phyloP scores from a whole-genome alignment of 805 yeast genomes.

The Lipomyces anomalus region DNA sequence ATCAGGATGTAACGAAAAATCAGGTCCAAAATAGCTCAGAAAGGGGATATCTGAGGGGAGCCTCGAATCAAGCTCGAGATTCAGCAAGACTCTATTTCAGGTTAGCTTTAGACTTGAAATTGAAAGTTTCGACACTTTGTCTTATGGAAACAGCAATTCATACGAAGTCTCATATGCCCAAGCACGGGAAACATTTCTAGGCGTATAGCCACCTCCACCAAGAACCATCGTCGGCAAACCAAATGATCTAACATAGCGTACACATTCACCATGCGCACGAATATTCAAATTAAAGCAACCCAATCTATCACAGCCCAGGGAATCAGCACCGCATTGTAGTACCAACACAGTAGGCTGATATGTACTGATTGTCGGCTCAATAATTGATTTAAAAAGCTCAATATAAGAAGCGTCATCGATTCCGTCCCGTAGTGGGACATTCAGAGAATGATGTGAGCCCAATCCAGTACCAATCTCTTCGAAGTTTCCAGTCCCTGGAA shows the following conservation, averaged over 20 bases:
- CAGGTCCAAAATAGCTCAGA: slow-evolving; percentile 82
- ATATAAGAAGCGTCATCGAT: slow-evolving; percentile 80
- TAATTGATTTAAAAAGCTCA: slow-evolving; percentile 59
- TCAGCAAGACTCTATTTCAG: slow-evolving; percentile 70
- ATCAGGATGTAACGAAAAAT: slow-evolving; percentile 79
- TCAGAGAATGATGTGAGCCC: slow-evolving; percentile 77
- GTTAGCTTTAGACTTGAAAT: too few relatives aligned
- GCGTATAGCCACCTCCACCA: slow-evolving; percentile 98
- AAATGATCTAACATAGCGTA: slow-evolving; percentile 76
- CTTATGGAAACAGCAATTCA: too few relatives aligned
- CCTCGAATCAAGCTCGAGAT: slow-evolving; percentile 67
- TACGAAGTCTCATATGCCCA: slow-evolving; percentile 97
- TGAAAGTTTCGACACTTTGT: too few relatives aligned
- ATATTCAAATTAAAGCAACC: slow-evolving; percentile 94
- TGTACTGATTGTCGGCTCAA: slow-evolving; percentile 80
- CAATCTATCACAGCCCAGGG: slow-evolving; percentile 88
- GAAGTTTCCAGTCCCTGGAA: slow-evolving; percentile 88
- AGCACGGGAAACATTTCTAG: slow-evolving; percentile 90
- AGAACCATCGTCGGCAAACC: slow-evolving; percentile 87
- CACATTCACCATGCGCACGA: slow-evolving; percentile 95
- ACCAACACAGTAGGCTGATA: slow-evolving; percentile 95
- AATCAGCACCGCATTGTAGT: slow-evolving; percentile 98
- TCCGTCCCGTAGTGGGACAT: slow-evolving; percentile 86
- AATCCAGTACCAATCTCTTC: slow-evolving; percentile 75
- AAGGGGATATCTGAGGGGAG: slow-evolving; percentile 73